Conservation (phyloP, 192 early-diverging fungal genomes). For the Podila epicladia region DNA sequence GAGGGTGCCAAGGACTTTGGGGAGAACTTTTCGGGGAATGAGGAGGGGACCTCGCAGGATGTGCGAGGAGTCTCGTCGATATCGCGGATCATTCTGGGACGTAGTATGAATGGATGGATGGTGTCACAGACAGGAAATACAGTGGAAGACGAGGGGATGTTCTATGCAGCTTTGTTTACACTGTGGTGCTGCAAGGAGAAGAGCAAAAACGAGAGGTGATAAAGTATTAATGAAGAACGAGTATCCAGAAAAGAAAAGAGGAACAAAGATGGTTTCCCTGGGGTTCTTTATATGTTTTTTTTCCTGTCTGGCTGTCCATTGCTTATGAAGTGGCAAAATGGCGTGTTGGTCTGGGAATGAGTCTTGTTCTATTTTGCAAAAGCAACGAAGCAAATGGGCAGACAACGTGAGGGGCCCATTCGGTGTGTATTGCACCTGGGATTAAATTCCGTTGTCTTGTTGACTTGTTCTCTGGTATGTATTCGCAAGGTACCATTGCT, state of each 20-base stretch:
- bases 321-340: not conserved
- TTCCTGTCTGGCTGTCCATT: too few relatives aligned
- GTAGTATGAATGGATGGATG: not conserved
- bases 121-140: not conserved
- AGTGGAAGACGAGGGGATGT: not conserved
- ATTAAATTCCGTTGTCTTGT: not conserved
- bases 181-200: not conserved
- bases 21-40: constrained; percentile 17
- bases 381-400: not conserved
- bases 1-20: constrained; percentile 27
- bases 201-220: not conserved
- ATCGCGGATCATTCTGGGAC: not conserved
- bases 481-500: too few relatives aligned
- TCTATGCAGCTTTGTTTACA: constrained; percentile 3
- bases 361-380: not conserved
- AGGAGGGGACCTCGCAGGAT: constrained; percentile 31
- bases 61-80: constrained; percentile 45
- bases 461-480: too few relatives aligned
- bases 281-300: too few relatives aligned
- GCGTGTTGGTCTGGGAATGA: not conserved
- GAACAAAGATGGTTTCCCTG: too few relatives aligned
- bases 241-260: not conserved
- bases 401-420: not conserved
- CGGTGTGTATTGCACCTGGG: not conserved
- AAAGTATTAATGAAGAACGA: not conserved